A percentile compares a stretch with the other conserved stretches of the same genome.
phyloP scores from a whole-genome alignment of 2,329 filamentous ascomycete species.

The Allantophomopsis cytisporea region DNA sequence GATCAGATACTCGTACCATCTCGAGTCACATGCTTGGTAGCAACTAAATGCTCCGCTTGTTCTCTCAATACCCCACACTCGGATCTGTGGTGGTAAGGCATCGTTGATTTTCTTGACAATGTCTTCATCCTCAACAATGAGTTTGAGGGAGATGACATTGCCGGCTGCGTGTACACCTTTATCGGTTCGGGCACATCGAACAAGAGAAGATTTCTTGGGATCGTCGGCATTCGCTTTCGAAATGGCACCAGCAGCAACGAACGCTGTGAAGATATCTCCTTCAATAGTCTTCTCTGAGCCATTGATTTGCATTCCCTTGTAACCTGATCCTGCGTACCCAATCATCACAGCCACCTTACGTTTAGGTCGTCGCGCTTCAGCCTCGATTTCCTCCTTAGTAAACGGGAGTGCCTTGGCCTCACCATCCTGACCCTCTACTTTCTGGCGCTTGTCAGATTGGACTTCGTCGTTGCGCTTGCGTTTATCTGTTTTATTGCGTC shows the following conservation, averaged over 20 bases:
- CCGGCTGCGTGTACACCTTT: conserved; percentile 95
- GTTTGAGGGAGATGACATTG: conserved; percentile 87
- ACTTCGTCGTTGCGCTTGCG: conserved; percentile 33
- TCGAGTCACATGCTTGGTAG: conserved; percentile 87
- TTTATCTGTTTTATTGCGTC: conserved; percentile 35
- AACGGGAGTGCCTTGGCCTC: conserved; percentile 28
- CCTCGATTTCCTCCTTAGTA: conserved; percentile 71
- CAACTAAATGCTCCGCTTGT: conserved; percentile 88
- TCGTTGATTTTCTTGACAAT: conserved; percentile 87
- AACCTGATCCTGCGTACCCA: conserved; percentile 91
- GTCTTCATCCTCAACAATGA: conserved; percentile 85
- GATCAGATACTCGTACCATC: conserved; percentile 95
- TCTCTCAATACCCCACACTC: conserved; percentile 85
- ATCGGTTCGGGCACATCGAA: conserved; percentile 89
- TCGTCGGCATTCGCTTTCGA: conserved; percentile 95
- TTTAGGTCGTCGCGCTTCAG: conserved; percentile 80
- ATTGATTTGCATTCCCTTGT: conserved; percentile 93
- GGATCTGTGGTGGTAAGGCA: conserved; percentile 73
- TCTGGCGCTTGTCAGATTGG: conserved; percentile 39
- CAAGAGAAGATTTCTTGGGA: conserved; percentile 88
- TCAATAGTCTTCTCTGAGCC: conserved; percentile 82
- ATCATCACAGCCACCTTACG: conserved; percentile 93
- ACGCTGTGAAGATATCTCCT: conserved; percentile 84
- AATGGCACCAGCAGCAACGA: conserved; percentile 83
- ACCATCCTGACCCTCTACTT: conserved; percentile 27